phyloP scores from a whole-genome alignment of 192 early-diverging fungal genomes.

The Geranomyces michiganensis region DNA sequence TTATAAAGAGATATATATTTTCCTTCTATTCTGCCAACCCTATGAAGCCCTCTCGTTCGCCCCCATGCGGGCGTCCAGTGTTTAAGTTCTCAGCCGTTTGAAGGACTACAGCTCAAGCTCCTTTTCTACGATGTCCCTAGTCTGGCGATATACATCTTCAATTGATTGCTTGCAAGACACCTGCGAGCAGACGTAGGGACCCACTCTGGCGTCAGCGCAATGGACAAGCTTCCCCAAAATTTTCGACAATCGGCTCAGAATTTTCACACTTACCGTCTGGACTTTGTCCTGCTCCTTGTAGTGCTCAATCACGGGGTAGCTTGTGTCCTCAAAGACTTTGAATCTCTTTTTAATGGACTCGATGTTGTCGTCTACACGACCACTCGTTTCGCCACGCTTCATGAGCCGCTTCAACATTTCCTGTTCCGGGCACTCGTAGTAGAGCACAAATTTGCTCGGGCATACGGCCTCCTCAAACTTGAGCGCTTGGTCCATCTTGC shows the following conservation, averaged over 20 bases:
- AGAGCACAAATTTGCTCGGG: conserved; percentile 74
- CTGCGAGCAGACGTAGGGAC: too few relatives aligned
- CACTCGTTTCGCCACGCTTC: conserved; percentile 93
- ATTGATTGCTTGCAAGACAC: conserved; percentile 37
- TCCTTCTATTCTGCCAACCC: too few relatives aligned
- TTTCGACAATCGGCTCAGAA: neutral
- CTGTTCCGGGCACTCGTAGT: conserved; percentile 95
- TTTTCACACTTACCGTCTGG: conserved; percentile 67
- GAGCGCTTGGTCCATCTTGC: conserved; percentile 88
- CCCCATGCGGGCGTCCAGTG: too few relatives aligned
- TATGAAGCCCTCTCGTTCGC: too few relatives aligned
- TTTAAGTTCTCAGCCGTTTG: too few relatives aligned
- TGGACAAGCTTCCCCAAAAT: conserved; percentile 13
- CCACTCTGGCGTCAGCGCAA: neutral
- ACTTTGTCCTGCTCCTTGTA: conserved; percentile 81
- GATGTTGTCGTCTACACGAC: conserved; percentile 92
- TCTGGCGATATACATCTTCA: conserved; percentile 37
- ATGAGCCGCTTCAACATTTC: conserved; percentile 87
- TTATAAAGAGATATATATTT: too few relatives aligned
- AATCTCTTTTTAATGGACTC: conserved; percentile 97
- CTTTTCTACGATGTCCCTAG: conserved; percentile 27
- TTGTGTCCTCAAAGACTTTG: conserved; percentile 78
- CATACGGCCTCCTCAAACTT: conserved; percentile 90
- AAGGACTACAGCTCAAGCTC: conserved; percentile 10
- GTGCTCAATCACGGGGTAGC: conserved; percentile 88